Evolutionary conservation across 441 rosid genomes (phyloP), one percentile per base, ranked within the genome.

Genomic region (Erysimum cheiri): DNA sequence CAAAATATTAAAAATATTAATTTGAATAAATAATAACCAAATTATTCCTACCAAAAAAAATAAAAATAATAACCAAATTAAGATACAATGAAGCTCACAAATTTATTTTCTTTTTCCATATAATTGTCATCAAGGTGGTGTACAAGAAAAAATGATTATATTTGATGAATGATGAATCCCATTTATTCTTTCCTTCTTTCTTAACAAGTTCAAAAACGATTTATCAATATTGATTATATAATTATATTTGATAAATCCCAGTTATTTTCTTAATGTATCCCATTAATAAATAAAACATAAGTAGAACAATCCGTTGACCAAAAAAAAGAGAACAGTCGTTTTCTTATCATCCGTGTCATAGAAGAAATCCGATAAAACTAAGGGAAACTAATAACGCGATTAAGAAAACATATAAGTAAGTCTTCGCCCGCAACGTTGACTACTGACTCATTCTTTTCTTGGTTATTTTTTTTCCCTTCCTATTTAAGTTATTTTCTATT

Each of bases 401-500:
- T 73, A 67, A 67, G 62, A 50, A 66, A 66, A 24, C 55, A 58
- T 19, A 58, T 9, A 22, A 19, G 11, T 13, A 73, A 66, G 77
- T 66, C 72, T 12, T 48, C 57, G 67, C 62, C 67, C 13, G 65
- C 44, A 39, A 65, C 22, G 46, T 72, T 73, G 77, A 73, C 71
- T 65, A n/a, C n/a, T n/a, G 77, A 40, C 24, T 19, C 46, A 19
- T 49, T 64, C 66, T 57, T 57, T 31, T 14, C 7, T 35, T 8
- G 7, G 24, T 72, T 17, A 13, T 6, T n/a, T 12, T 19, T 22
- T 29, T n/a, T 7, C 2, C 8, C 14, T 53, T 62, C 8, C 40
- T 28, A 43, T 54, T 24, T 24, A 26, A 4, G 14, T 29, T 8
- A 7, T 17, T 35, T 24, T 53, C 29, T 2, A 2, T 43, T 12